Conservation (phyloP, 768 basidiomycete genomes). For the Mycena metata region DNA sequence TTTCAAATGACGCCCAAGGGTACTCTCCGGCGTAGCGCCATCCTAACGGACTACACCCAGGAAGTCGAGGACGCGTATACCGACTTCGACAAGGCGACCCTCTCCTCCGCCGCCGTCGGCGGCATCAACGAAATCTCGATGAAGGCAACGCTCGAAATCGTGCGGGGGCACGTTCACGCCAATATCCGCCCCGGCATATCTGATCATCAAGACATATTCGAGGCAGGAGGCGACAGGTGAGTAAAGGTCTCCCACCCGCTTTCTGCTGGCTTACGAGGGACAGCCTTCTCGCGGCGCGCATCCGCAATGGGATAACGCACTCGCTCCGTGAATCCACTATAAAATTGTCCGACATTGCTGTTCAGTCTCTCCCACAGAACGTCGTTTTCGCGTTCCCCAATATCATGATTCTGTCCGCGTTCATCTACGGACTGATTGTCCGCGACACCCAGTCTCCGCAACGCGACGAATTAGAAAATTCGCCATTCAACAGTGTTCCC, state of each 20-base stretch:
- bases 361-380: not conserved
- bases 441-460: not conserved
- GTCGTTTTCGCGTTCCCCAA: slow-evolving; percentile 14
- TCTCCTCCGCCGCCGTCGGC: not conserved
- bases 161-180: slow-evolving; percentile 10
- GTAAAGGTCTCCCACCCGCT: too few relatives aligned
- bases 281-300: slow-evolving; percentile 8
- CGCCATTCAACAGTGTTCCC: not conserved
- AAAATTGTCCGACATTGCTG: not conserved
- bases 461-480: too few relatives aligned
- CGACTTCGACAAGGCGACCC: not conserved
- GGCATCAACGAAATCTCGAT: not conserved
- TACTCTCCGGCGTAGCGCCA: too few relatives aligned
- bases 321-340: not conserved
- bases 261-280: too few relatives aligned
- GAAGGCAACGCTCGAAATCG: slow-evolving; percentile 10
- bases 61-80: slow-evolving; percentile 10
- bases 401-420: slow-evolving; percentile 1
- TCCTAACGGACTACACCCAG: too few relatives aligned
- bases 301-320: slow-evolving; percentile 9
- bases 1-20: slow-evolving; percentile 60
- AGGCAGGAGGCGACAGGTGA: slow-evolving; percentile 11
- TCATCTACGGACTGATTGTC: not conserved
- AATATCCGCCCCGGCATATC: slow-evolving; percentile 3
- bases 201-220: slow-evolving; percentile 14